Percentiles rank a stretch among this genome's conserved stretches.
Conservation (phyloP, 2,329 filamentous ascomycete genomes). For the Lachnellula cervina region DNA sequence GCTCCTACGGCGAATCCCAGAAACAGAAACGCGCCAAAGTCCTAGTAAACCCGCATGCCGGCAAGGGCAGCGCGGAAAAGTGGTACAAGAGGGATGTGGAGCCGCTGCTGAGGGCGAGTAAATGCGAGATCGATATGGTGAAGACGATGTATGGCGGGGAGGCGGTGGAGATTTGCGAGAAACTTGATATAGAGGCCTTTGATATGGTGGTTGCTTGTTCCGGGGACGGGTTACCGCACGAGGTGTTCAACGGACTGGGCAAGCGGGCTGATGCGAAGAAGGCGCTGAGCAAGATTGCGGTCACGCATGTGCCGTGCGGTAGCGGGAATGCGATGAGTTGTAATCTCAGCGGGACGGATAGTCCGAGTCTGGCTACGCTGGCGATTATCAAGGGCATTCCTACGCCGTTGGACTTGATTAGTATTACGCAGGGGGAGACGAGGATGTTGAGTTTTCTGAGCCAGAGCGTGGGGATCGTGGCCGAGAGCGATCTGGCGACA, state of each 20-base stretch:
- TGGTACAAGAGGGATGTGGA: slow-evolving; percentile 71
- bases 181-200: slow-evolving; percentile 71
- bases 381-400: slow-evolving; percentile 81
- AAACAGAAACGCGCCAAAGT: slow-evolving; percentile 76
- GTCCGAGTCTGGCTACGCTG: slow-evolving; percentile 70
- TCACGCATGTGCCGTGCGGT: slow-evolving; percentile 85
- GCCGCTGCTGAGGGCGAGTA: slow-evolving; percentile 77
- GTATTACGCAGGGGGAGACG: slow-evolving; percentile 73
- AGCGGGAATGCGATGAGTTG: slow-evolving; percentile 91
- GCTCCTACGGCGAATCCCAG: slow-evolving; percentile 66
- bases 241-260: slow-evolving; percentile 90
- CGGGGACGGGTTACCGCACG: slow-evolving; percentile 85
- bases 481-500: slow-evolving; percentile 84
- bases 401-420: slow-evolving; percentile 81
- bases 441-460: slow-evolving; percentile 84
- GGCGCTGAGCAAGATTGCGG: slow-evolving; percentile 71
- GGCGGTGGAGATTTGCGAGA: slow-evolving; percentile 69
- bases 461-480: slow-evolving; percentile 83
- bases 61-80: slow-evolving; percentile 69
- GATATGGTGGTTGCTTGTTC: slow-evolving; percentile 88
- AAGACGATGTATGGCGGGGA: slow-evolving; percentile 69
- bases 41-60: slow-evolving; percentile 85
- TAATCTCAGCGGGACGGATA: slow-evolving; percentile 80
- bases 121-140: slow-evolving; percentile 70
- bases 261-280: slow-evolving; percentile 68